These are phyloP conservation scores for Polytrichum formosum DNA, from an alignment of 225 moss, liverwort and hornwort genomes.

Conservation along the genomic window DNA sequence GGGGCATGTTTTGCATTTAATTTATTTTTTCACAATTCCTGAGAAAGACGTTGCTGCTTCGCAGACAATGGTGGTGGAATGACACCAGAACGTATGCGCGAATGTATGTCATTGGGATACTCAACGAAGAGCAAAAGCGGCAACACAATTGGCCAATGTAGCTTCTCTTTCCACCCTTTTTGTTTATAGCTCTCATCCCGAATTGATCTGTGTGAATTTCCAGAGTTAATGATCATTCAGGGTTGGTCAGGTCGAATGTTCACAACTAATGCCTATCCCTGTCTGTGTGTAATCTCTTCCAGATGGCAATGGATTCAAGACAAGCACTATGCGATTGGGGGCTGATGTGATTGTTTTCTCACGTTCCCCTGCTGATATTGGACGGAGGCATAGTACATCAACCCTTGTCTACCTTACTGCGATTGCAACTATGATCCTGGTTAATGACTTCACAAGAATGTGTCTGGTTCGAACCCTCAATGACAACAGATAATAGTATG, in stretches of 20 bases:
- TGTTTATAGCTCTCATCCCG: not conserved
- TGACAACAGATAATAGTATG: too few relatives aligned
- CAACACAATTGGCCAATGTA: conserved; percentile 75
- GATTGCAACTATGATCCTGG: conserved; percentile 1
- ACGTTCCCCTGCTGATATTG: conserved; percentile 31
- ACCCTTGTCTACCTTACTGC: conserved; percentile 5
- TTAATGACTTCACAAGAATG: conserved; percentile 1
- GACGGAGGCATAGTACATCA: conserved; percentile 16
- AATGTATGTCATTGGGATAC: conserved; percentile 76
- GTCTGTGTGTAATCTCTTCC: not conserved
- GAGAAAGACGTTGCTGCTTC: not conserved
- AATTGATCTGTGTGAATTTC: too few relatives aligned
- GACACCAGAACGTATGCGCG: conserved; percentile 68
- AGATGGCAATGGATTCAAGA: conserved; percentile 84
- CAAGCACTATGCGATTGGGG: conserved; percentile 78
- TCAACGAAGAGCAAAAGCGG: conserved; percentile 52
- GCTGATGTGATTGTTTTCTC: conserved; percentile 74
- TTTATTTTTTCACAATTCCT: too few relatives aligned
- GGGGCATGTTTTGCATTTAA: too few relatives aligned
- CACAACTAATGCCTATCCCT: too few relatives aligned
- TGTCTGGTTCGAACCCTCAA: not conserved
- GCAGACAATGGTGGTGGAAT: conserved; percentile 80
- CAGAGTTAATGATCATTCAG: not conserved
- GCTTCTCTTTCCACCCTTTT: not conserved
- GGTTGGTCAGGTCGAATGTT: not conserved